A percentile compares a stretch with the other conserved stretches of the same genome.
Evolutionary conservation across 192 early-diverging fungal genomes (phyloP).

Genomic region (Hyaloraphidium curvatum): DNA sequence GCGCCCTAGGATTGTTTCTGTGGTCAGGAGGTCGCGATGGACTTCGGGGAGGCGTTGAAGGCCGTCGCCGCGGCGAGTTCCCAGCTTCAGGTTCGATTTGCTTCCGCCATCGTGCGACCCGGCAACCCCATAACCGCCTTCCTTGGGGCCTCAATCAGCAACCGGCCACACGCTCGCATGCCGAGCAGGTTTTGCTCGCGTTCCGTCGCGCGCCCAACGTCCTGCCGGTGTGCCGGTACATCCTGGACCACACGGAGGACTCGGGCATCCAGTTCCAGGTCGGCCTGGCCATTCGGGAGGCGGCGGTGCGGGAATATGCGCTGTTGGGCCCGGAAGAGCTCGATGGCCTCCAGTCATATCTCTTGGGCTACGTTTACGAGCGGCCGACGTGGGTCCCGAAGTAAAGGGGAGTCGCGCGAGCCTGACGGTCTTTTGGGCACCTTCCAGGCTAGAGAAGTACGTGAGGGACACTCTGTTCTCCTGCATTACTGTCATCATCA

Average conservation of each 20-base stretch:
- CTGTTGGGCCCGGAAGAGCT: constrained; percentile 30
- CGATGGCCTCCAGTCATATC: constrained; percentile 28
- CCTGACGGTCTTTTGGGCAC: not conserved
- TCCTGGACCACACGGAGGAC: constrained; percentile 30
- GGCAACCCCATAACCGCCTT: too few species aligned
- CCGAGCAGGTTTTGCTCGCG: constrained; percentile 24
- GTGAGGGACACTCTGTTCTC: constrained; percentile 32
- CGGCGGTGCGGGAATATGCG: constrained; percentile 32
- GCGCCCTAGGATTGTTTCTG: too few species aligned
- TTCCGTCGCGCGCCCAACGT: constrained; percentile 32
- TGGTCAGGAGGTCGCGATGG: too few species aligned
- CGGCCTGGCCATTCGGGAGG: constrained; percentile 29
- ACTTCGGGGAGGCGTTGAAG: too few species aligned
- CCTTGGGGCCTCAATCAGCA: constrained; percentile 13
- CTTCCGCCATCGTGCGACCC: too few species aligned
- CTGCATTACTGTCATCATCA: constrained; percentile 38
- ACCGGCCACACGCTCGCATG: constrained; percentile 26
- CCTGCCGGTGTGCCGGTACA: constrained; percentile 36
- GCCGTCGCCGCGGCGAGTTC: too few species aligned
- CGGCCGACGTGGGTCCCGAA: constrained; percentile 25
- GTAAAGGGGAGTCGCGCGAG: too few species aligned
- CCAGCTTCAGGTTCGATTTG: too few species aligned
- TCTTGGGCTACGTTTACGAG: constrained; percentile 33
- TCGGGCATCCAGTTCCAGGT: constrained; percentile 40
- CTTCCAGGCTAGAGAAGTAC: constrained; percentile 22